phyloP scores from a whole-genome alignment of 768 basidiomycete genomes.

The Lactarius indigo region DNA sequence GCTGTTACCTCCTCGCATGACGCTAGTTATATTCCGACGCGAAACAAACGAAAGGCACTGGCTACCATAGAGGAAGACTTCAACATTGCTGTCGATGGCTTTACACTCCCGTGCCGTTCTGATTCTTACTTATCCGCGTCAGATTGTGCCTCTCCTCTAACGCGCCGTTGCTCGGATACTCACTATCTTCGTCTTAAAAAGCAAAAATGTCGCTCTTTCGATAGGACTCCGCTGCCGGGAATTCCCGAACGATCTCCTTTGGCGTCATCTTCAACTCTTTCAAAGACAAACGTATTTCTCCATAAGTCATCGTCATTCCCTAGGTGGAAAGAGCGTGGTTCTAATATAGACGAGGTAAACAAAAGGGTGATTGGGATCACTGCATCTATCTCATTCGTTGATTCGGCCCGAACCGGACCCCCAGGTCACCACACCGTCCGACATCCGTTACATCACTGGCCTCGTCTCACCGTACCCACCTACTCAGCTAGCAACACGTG shows the following conservation, averaged over 20 bases:
- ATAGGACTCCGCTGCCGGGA: not conserved
- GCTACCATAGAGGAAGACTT: not conserved
- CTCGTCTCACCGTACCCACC: slow-evolving; percentile 5
- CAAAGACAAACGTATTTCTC: not conserved
- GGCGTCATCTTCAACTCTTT: not conserved
- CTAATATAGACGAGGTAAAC: not conserved
- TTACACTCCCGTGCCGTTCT: not conserved
- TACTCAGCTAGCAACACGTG: slow-evolving; percentile 8
- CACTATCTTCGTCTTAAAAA: slow-evolving; percentile 2
- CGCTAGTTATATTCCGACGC: not conserved
- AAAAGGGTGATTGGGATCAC: not conserved
- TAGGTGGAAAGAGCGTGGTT: no score
- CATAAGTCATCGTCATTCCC: not conserved
- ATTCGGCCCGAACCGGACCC: not conserved
- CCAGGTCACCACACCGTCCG: not conserved
- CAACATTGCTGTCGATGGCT: not conserved
- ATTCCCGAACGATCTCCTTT: not conserved
- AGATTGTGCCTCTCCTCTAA: not conserved
- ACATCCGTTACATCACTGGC: not conserved
- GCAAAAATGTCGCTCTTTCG: slow-evolving; percentile 6
- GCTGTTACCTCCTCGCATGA: not conserved
- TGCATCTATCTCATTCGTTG: not conserved
- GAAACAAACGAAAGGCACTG: slow-evolving; percentile 11
- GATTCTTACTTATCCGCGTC: slow-evolving; percentile 15
- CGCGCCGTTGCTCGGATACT: not conserved